Conservation (phyloP, 2,329 filamentous ascomycete genomes). For the Orbilia blumenaviensis region DNA sequence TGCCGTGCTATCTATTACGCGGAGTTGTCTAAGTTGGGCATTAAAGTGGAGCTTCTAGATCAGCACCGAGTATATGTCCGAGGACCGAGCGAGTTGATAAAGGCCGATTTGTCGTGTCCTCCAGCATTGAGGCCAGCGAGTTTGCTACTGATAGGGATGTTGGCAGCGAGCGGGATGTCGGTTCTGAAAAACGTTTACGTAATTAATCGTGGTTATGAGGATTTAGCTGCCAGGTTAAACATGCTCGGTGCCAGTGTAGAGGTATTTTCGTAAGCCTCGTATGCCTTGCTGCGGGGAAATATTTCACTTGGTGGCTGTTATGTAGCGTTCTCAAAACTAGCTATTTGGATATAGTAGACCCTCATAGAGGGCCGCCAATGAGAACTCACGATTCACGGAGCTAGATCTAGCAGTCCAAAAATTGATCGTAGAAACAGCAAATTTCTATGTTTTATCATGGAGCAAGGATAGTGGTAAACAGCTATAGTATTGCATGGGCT, state of each 20-base stretch:
- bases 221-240: constrained; percentile 19
- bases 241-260: constrained; percentile 18
- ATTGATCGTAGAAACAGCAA: too few relatives aligned
- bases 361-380: too few relatives aligned
- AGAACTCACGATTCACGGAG: too few relatives aligned
- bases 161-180: constrained; percentile 15
- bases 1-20: constrained; percentile 10
- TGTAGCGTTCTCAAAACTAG: neutral
- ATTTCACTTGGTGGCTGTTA: neutral
- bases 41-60: constrained; percentile 11
- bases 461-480: too few relatives aligned
- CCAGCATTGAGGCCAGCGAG: constrained; percentile 29
- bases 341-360: too few relatives aligned
- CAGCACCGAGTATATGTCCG: constrained; percentile 10
- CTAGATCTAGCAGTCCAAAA: too few relatives aligned
- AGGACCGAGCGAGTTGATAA: constrained; percentile 1
- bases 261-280: neutral
- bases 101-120: constrained; percentile 17
- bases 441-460: too few relatives aligned
- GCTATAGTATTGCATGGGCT: too few relatives aligned
- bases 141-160: constrained; percentile 19
- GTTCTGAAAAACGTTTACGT: constrained; percentile 10
- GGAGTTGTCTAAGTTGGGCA: constrained; percentile 9
- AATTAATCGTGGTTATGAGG: constrained; percentile 32
- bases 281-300: neutral